Evolutionary conservation across 345 rosid genomes (phyloP), one percentile per base, ranked within the genome.

Genomic region (Populus ilicifolia): DNA sequence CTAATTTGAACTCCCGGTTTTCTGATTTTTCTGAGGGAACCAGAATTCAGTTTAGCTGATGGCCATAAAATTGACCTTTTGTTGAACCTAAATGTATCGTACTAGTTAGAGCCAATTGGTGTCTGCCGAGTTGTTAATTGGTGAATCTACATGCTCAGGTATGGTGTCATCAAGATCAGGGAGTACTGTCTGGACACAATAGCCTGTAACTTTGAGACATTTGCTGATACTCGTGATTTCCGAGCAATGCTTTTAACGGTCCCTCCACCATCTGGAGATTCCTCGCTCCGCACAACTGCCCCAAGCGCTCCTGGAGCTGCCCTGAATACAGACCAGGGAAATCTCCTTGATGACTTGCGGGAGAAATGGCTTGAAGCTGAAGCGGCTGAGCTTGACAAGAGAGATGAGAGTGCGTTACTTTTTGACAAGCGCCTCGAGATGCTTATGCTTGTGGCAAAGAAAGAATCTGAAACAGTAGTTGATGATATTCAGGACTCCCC

Each of bases 361-460:
- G 99, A 93, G 77, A 93, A 93, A 86, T 93, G 99, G 99, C 99
- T 93, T 75, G 98, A 93, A 88, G 97, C 93, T 29, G 97, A 96
- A 80, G 99, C 90, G 67, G 95, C 91, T 52, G 98, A 93, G 87
- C 97, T 92, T 75, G 98, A 93, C 85, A 72, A 92, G 94, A 92
- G 99, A 88, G 99, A 96, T 20, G 98, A 92, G 82, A 96, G 98
- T 71, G 96, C 98, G 29, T 80, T 92, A 70, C 79, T 89, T 56
- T 96, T 96, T 70, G 99, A 96, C 80, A 92, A 84, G 83, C 98
- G 92, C 77, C 92, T 96, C 20, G 90, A 89, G 85, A 87, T 92
- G 86, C 97, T 93, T 35, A 87, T 91, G 91, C 83, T 89, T 70
- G 90, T 91, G 50, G 99, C 97, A 1, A 90, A 89, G 73, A 87